Conservation (phyloP, 23 red algal species). For the Agarophyton chilense region DNA sequence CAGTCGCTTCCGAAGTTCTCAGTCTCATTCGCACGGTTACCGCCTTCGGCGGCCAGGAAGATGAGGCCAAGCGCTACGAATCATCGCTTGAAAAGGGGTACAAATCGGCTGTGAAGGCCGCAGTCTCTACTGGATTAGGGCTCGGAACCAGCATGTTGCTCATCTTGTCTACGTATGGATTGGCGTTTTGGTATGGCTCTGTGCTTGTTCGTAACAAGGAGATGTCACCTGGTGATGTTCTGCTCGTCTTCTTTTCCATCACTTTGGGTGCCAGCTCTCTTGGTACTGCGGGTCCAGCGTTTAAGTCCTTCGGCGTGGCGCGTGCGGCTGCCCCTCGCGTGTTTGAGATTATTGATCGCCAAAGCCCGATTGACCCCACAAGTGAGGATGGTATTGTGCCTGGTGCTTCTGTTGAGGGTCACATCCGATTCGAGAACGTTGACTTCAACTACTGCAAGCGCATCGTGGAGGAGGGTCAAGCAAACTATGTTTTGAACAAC, state of each 20-base stretch:
- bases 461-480: slow-evolving; percentile 44
- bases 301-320: slow-evolving; percentile 57
- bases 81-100: slow-evolving; percentile 54
- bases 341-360: slow-evolving; percentile 78
- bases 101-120: slow-evolving; percentile 42
- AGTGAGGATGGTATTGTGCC: slow-evolving; percentile 51
- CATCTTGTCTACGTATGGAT: slow-evolving; percentile 85
- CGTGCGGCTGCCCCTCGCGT: slow-evolving; percentile 82
- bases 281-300: slow-evolving; percentile 72
- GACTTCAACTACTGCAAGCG: slow-evolving; percentile 86
- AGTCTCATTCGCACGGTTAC: slow-evolving; percentile 84
- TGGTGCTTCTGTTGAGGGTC: slow-evolving; percentile 24
- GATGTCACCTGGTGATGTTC: slow-evolving; percentile 77
- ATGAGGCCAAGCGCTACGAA: slow-evolving; percentile 72
- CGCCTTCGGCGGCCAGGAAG: slow-evolving; percentile 69
- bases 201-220: slow-evolving; percentile 57
- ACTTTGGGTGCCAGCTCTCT: slow-evolving; percentile 86
- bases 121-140: slow-evolving; percentile 54
- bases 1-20: slow-evolving; percentile 78
- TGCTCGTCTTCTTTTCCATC: slow-evolving; percentile 85
- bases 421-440: slow-evolving; percentile 76
- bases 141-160: slow-evolving; percentile 82
- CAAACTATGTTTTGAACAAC: slow-evolving; percentile 44
- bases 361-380: slow-evolving; percentile 55
- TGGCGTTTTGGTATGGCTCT: slow-evolving; percentile 85